Evolutionary conservation across 768 basidiomycete species (phyloP).

Genomic region (Tylopilus intermedius): DNA sequence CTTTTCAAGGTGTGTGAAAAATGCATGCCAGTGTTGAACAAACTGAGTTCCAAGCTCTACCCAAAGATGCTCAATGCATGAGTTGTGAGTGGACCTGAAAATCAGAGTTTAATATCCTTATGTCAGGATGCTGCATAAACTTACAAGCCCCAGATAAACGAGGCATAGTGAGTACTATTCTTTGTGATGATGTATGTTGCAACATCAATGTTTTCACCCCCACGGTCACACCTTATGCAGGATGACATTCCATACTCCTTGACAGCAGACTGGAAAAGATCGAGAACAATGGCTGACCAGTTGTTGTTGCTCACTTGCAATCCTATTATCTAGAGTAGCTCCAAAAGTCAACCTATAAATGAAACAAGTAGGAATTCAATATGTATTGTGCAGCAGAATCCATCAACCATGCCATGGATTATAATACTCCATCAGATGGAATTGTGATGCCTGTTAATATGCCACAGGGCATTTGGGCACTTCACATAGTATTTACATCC

Average conservation of each 20-base stretch:
- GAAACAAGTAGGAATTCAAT: no score
- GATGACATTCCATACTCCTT: background rate
- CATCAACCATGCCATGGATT: background rate
- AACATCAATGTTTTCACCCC: background rate
- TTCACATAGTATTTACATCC: slow-evolving; percentile 9
- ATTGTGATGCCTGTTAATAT: slow-evolving; percentile 20
- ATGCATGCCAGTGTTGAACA: slow-evolving; percentile 35
- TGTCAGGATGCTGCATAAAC: no score
- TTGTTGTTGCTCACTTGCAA: background rate
- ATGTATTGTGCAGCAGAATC: background rate
- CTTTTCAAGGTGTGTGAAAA: slow-evolving; percentile 35
- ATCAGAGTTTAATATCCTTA: no score
- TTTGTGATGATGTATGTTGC: background rate
- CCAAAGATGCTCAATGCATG: slow-evolving; percentile 1
- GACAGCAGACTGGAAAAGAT: background rate
- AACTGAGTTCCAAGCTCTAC: background rate
- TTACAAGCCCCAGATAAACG: background rate
- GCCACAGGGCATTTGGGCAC: background rate
- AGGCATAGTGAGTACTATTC: background rate
- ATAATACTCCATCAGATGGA: slow-evolving; percentile 11
- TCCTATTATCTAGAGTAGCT: background rate
- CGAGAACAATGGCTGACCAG: background rate
- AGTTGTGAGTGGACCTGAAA: slow-evolving; percentile 40
- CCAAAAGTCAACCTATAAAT: no score
- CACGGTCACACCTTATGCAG: background rate